Conservation (phyloP, 2,329 filamentous ascomycete genomes). For the Tothia fuscella region DNA sequence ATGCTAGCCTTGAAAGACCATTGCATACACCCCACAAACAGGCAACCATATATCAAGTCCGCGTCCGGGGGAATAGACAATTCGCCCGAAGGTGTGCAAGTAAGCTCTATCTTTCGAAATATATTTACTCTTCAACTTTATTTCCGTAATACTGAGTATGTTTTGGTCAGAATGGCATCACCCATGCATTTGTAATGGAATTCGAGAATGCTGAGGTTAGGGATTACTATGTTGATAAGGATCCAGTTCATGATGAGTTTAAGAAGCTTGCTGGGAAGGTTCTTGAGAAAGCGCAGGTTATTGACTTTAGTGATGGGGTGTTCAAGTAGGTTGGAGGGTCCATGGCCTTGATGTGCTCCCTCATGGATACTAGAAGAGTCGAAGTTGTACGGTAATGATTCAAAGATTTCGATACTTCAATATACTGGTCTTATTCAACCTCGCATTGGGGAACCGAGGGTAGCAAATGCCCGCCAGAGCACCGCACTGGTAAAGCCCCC, state of each 20-base stretch:
- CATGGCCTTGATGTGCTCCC: too few species aligned
- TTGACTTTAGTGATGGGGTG: conserved; percentile 50
- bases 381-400: too few species aligned
- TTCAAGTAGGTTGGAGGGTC: too few species aligned
- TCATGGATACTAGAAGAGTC: too few species aligned
- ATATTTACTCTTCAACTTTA: too few species aligned
- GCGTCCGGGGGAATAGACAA: conserved; percentile 49
- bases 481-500: neutral
- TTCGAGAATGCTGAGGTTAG: conserved; percentile 54
- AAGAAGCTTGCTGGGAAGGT: conserved; percentile 37
- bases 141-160: neutral
- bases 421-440: too few species aligned
- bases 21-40: conserved; percentile 47
- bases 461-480: too few species aligned
- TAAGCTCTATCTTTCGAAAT: conserved; percentile 23
- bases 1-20: conserved; percentile 46
- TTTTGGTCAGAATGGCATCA: conserved; percentile 44
- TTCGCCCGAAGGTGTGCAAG: conserved; percentile 48
- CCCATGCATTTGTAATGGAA: conserved; percentile 57
- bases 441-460: too few species aligned
- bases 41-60: conserved; percentile 48
- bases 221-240: conserved; percentile 54
- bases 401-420: too few species aligned
- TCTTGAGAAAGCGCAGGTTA: conserved; percentile 42
- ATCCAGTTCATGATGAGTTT: conserved; percentile 52